Conservation (phyloP, 2,329 filamentous ascomycete species). For the Sphaceloma murrayae region DNA sequence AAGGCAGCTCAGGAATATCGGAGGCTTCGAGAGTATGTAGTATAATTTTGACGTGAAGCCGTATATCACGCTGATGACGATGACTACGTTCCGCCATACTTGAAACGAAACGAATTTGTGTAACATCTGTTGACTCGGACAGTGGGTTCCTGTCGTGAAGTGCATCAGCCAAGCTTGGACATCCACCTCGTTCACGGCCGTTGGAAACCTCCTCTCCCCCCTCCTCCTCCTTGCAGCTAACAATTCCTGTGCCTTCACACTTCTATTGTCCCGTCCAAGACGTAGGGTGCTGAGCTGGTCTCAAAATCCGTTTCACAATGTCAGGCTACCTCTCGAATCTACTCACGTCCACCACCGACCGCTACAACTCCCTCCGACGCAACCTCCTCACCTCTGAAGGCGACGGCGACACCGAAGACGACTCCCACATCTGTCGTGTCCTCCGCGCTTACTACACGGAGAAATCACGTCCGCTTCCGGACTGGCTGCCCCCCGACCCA, state of each 20-base stretch:
- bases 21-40: no score
- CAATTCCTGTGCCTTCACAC: not conserved
- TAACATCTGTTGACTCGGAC: no score
- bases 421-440: conserved; percentile 89
- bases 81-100: no score
- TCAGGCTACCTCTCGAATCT: conserved; percentile 73
- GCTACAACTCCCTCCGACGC: conserved; percentile 49
- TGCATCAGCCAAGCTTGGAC: conserved; percentile 12
- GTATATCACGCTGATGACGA: no score
- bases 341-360: conserved; percentile 47
- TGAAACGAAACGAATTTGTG: no score
- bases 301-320: conserved; percentile 50
- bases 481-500: conserved; percentile 86
- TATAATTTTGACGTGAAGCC: no score
- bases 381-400: conserved; percentile 56
- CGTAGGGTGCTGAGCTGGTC: not conserved
- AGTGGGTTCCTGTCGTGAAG: no score
- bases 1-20: no score
- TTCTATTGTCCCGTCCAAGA: not conserved
- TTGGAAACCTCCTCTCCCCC: no score
- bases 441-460: conserved; percentile 88
- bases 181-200: conserved; percentile 5
- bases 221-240: not conserved
- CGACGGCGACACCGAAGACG: conserved; percentile 59
- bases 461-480: conserved; percentile 69